Percentiles rank a stretch among this genome's conserved stretches.
These are phyloP conservation scores for Xylaria longipes DNA, from an alignment of 495 filamentous ascomycete species.

Conservation along the genomic window DNA sequence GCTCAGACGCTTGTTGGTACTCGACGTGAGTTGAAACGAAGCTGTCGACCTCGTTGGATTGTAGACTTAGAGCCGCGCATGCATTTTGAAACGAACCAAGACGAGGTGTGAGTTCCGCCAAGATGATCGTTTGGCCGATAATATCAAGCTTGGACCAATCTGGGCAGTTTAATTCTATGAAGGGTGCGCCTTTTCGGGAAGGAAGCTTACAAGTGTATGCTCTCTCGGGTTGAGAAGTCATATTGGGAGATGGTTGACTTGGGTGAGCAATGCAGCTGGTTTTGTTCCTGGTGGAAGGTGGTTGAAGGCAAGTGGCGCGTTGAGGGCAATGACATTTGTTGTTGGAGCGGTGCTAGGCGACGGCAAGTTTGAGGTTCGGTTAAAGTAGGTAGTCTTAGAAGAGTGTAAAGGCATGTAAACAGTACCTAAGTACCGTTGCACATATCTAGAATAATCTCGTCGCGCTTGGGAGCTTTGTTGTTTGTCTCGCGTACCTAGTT, in stretches of 20 bases:
- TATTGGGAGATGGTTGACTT: neutral
- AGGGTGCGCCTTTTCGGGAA: neutral
- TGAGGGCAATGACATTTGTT: neutral
- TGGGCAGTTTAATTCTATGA: neutral
- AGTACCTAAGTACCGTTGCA: neutral
- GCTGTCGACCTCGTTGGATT: constrained; percentile 6
- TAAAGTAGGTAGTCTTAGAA: neutral
- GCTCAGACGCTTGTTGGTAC: neutral
- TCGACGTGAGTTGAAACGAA: neutral
- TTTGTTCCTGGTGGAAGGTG: neutral
- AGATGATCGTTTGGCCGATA: constrained; percentile 12
- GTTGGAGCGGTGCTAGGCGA: too few relatives aligned
- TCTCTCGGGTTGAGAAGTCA: constrained; percentile 5
- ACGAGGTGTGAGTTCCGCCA: constrained; percentile 3
- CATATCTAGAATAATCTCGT: neutral
- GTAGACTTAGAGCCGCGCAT: constrained; percentile 2
- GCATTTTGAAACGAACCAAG: constrained; percentile 14
- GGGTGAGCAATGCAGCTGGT: neutral
- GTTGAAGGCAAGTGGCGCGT: neutral
- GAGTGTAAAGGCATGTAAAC: neutral
- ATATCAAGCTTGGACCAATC: constrained; percentile 21
- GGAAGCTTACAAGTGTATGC: constrained; percentile 16
- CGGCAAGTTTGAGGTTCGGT: neutral
- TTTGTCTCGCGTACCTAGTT: neutral
- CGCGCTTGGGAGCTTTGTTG: neutral